phyloP scores from a whole-genome alignment of 2,329 filamentous ascomycete species.

The Sarocladium strictum region DNA sequence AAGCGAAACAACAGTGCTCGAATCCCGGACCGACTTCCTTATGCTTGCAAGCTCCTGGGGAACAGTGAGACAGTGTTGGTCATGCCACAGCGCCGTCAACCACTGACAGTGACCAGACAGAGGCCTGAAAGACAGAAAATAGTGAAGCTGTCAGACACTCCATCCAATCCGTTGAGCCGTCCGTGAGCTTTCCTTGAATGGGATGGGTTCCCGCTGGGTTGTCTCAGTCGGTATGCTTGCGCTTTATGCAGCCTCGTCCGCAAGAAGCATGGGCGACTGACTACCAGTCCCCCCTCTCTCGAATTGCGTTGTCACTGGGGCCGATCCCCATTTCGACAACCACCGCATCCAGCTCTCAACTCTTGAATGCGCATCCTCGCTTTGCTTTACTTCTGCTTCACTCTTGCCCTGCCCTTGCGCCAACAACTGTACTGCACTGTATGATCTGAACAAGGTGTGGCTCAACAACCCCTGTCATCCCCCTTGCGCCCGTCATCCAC shows the following conservation, averaged over 20 bases:
- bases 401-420: background rate
- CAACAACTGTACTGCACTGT: background rate
- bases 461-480: background rate
- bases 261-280: slow-evolving; percentile 5
- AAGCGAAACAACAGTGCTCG: slow-evolving; percentile 1
- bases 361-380: background rate
- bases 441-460: background rate
- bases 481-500: background rate
- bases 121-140: no score
- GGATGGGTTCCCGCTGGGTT: slow-evolving; percentile 3
- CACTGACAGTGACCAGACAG: no score
- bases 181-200: background rate
- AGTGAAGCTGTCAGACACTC: background rate
- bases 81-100: background rate
- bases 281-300: background rate
- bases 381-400: background rate
- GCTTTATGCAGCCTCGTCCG: background rate
- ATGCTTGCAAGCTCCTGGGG: slow-evolving; percentile 2
- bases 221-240: slow-evolving; percentile 6
- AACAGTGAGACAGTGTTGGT: slow-evolving; percentile 1
- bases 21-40: slow-evolving; percentile 7
- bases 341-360: background rate
- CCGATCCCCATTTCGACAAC: slow-evolving; percentile 6
- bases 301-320: background rate
- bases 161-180: background rate